Conservation (phyloP, 768 basidiomycete species). For the Naganishia randhawae region DNA sequence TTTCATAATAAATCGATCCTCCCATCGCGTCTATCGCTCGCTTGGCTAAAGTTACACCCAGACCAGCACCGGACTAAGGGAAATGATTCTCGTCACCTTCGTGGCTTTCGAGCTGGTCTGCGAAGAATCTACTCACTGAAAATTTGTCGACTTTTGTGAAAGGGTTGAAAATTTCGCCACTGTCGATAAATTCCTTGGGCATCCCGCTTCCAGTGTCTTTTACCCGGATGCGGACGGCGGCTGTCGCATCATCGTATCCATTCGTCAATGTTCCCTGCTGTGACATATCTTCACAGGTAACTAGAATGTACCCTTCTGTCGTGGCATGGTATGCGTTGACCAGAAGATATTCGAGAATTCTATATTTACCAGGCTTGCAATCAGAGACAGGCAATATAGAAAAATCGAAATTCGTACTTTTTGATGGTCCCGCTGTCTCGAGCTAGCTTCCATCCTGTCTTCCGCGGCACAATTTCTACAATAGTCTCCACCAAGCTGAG, state of each 20-base stretch:
- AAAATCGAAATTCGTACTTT: slow-evolving; percentile 29
- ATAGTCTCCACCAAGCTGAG: slow-evolving; percentile 43
- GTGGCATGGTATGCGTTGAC: slow-evolving; percentile 46
- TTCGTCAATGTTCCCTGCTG: not conserved
- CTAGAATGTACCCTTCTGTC: slow-evolving; percentile 41
- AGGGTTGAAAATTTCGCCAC: slow-evolving; percentile 36
- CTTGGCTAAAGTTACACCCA: slow-evolving; percentile 42
- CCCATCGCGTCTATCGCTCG: slow-evolving; percentile 45
- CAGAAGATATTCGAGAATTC: slow-evolving; percentile 42
- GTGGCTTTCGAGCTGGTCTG: not conserved
- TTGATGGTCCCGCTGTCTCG: slow-evolving; percentile 37
- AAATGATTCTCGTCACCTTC: not conserved
- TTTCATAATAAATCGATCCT: slow-evolving; percentile 42
- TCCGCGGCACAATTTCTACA: slow-evolving; percentile 43
- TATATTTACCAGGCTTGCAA: not conserved
- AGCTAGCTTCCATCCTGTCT: slow-evolving; percentile 40
- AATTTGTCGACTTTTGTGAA: slow-evolving; percentile 41
- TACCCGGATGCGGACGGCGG: slow-evolving; percentile 40
- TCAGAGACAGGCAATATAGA: not conserved
- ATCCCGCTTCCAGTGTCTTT: slow-evolving; percentile 45
- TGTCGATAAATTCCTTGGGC: slow-evolving; percentile 41
- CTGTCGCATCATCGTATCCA: slow-evolving; percentile 19
- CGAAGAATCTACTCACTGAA: slow-evolving; percentile 13
- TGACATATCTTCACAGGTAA: slow-evolving; percentile 44
- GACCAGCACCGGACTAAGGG: slow-evolving; percentile 37